Conservation (phyloP, 2,329 filamentous ascomycete genomes). For the Trichoderma sp. region DNA sequence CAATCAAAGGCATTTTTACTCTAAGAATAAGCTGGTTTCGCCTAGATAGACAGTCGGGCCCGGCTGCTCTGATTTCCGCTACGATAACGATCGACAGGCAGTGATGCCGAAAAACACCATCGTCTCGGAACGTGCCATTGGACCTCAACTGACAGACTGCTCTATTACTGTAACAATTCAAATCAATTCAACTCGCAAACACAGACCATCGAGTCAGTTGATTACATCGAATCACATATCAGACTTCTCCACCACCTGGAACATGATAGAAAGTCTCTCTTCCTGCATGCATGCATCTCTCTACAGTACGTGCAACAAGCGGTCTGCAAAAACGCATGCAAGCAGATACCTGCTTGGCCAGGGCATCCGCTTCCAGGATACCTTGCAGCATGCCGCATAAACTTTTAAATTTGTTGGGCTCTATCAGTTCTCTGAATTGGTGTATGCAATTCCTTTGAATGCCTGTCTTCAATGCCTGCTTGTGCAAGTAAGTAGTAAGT, state of each 20-base stretch:
- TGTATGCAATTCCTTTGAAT: not conserved
- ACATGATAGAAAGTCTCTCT: constrained; percentile 5
- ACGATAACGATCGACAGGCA: not conserved
- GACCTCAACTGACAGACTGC: not conserved
- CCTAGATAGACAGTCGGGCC: not conserved
- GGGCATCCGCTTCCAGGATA: not conserved
- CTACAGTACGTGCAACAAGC: constrained; percentile 9
- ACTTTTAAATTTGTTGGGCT: constrained; percentile 19
- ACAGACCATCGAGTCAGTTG: not conserved
- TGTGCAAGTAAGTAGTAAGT: not conserved
- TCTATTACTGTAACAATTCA: not conserved
- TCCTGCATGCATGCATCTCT: not conserved
- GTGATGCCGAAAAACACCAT: not conserved
- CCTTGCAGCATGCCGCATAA: constrained; percentile 11
- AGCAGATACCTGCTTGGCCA: not conserved
- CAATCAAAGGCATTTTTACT: not conserved
- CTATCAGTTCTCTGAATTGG: not conserved
- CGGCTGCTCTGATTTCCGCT: not conserved
- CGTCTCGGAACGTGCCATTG: not conserved
- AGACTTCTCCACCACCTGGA: not conserved
- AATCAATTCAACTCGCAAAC: not conserved
- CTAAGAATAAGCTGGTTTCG: not conserved
- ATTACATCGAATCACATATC: not conserved
- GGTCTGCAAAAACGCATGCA: constrained; percentile 14
- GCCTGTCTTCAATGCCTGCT: not conserved